Conservation (phyloP, 352 stramenopile species). For the Phytophthora rubi region DNA sequence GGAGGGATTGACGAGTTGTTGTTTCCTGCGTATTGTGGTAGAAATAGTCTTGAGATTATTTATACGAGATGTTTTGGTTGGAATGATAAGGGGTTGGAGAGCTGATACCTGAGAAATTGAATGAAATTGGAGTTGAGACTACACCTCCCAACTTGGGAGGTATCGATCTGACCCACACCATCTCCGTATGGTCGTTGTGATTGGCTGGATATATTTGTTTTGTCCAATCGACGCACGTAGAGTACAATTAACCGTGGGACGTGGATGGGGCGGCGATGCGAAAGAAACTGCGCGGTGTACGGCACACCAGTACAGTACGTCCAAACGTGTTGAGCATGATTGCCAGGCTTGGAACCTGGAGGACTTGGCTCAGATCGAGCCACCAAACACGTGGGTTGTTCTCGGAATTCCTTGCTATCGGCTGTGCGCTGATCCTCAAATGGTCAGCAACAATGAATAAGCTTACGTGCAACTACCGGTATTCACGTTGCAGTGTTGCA, state of each 20-base stretch:
- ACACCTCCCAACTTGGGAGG: not conserved
- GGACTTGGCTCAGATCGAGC: no score
- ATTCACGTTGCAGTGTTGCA: not conserved
- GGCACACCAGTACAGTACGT: constrained; percentile 6
- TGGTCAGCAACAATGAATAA: no score
- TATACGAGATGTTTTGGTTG: not conserved
- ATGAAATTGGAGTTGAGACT: not conserved
- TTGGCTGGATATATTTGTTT: constrained; percentile 9
- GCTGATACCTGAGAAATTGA: not conserved
- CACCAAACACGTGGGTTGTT: not conserved
- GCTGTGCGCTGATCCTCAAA: not conserved
- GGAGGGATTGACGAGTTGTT: not conserved
- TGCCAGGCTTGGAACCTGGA: not conserved
- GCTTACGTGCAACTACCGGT: no score
- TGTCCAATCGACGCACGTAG: constrained; percentile 18
- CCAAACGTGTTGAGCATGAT: not conserved
- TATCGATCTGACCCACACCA: not conserved
- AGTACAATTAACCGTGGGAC: constrained; percentile 4
- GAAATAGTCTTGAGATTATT: no score
- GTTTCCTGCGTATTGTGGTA: not conserved
- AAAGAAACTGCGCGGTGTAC: constrained; percentile 28
- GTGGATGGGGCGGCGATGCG: constrained; percentile 16
- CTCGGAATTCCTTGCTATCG: not conserved
- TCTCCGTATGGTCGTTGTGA: not conserved
- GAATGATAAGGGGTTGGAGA: not conserved